These are phyloP conservation scores for Trichoderma atroviride DNA, from an alignment of 2,329 filamentous ascomycete genomes.

Conservation along the genomic window DNA sequence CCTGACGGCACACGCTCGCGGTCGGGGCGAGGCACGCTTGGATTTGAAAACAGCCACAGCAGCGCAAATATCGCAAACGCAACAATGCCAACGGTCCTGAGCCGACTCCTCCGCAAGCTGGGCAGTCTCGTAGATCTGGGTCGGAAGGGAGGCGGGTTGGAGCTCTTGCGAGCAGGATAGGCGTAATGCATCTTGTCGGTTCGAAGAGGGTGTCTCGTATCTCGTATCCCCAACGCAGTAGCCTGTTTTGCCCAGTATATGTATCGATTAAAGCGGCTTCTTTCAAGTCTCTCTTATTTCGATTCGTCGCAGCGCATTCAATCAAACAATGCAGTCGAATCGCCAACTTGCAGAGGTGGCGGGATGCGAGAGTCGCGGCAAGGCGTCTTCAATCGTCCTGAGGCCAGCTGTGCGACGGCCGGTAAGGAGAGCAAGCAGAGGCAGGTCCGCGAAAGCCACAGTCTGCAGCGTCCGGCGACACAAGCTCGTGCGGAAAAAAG, in stretches of 20 bases:
- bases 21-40: constrained; percentile 36
- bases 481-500: neutral
- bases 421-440: constrained; percentile 1
- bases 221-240: neutral
- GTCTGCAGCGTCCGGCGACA: neutral
- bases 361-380: neutral
- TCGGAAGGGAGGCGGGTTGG: constrained; percentile 72
- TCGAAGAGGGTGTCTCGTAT: neutral
- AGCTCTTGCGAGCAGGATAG: constrained; percentile 82
- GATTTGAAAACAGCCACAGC: constrained; percentile 61
- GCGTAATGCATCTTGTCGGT: constrained; percentile 77
- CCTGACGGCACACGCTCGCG: constrained; percentile 52
- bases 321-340: neutral
- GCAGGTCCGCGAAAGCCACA: neutral
- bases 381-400: neutral
- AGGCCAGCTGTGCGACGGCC: constrained; percentile 23
- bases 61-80: constrained; percentile 58
- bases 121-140: constrained; percentile 59
- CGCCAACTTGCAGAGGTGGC: neutral
- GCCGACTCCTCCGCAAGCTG: constrained; percentile 61
- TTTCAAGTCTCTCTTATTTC: neutral
- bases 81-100: constrained; percentile 60
- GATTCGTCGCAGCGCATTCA: neutral
- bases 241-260: neutral
- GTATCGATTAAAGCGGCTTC: neutral